phyloP scores from a whole-genome alignment of 305 asterid species.

The Fraxinus nigra region DNA sequence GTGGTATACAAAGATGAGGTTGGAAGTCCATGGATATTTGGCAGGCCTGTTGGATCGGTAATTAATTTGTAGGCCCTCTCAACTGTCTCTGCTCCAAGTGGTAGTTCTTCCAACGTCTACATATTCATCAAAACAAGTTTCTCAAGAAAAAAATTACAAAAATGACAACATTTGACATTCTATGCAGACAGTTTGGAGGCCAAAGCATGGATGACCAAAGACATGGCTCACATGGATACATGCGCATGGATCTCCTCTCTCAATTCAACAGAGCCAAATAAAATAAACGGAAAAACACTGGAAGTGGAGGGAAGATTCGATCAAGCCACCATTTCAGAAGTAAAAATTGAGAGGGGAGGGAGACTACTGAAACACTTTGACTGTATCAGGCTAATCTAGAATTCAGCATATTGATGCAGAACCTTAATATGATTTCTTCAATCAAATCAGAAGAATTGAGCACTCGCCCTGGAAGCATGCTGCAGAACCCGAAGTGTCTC shows the following conservation, averaged over 20 bases:
- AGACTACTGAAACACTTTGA: neutral
- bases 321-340: neutral
- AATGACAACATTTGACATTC: neutral
- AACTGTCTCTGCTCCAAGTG: conserved; percentile 75
- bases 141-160: neutral
- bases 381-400: neutral
- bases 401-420: neutral
- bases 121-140: neutral
- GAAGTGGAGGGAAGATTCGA: neutral
- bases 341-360: no score
- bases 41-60: conserved; percentile 74
- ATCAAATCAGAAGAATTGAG: neutral
- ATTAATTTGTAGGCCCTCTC: conserved; percentile 72
- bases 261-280: neutral
- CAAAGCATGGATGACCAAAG: neutral
- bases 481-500: conserved; percentile 71
- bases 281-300: neutral
- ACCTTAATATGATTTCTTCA: neutral
- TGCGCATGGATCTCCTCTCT: neutral
- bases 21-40: conserved; percentile 87
- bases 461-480: conserved; percentile 75
- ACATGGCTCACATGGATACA: neutral
- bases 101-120: conserved; percentile 79
- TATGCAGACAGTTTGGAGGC: neutral
- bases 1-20: conserved; percentile 58